Conservation (phyloP, 805 yeast genomes). For the Candida namnaoensis region DNA sequence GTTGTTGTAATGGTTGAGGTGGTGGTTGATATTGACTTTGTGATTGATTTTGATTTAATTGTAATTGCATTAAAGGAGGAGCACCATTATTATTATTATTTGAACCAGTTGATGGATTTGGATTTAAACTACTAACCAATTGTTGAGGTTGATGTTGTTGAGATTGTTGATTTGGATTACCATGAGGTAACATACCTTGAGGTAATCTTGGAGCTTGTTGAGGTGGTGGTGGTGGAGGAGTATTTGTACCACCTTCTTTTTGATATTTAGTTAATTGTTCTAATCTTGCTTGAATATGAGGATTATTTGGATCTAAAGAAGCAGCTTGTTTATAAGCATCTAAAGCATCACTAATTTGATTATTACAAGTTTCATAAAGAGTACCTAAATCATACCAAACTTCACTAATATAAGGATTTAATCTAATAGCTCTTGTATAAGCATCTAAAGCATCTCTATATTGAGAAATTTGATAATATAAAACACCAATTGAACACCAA, state of each 20-base stretch:
- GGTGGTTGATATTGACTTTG: conserved; percentile 8
- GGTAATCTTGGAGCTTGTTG: conserved; percentile 56
- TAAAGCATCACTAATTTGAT: conserved; percentile 88
- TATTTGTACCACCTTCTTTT: conserved; percentile 54
- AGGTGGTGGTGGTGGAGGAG: conserved; percentile 62
- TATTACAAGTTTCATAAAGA: conserved; percentile 92
- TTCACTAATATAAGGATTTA: conserved; percentile 93
- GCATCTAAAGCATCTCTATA: conserved; percentile 97
- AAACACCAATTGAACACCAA: conserved; percentile 95
- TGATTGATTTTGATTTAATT: conserved; percentile 2
- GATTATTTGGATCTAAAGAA: conserved; percentile 86
- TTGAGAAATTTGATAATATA: conserved; percentile 93
- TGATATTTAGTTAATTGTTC: conserved; percentile 74
- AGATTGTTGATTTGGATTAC: background rate
- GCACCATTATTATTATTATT: background rate
- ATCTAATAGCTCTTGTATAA: conserved; percentile 89
- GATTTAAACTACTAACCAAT: background rate
- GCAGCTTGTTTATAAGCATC: conserved; percentile 98
- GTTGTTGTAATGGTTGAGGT: conserved; percentile 9
- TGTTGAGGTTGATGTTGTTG: background rate
- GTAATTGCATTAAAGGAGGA: background rate
- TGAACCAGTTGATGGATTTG: background rate
- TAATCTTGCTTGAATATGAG: conserved; percentile 88
- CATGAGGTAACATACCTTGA: conserved; percentile 48
- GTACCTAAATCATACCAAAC: conserved; percentile 99